Evolutionary conservation across 1,139 yeast genomes (phyloP), one percentile per base, ranked within the genome.

Genomic region (Lodderomyces beijingensis): DNA sequence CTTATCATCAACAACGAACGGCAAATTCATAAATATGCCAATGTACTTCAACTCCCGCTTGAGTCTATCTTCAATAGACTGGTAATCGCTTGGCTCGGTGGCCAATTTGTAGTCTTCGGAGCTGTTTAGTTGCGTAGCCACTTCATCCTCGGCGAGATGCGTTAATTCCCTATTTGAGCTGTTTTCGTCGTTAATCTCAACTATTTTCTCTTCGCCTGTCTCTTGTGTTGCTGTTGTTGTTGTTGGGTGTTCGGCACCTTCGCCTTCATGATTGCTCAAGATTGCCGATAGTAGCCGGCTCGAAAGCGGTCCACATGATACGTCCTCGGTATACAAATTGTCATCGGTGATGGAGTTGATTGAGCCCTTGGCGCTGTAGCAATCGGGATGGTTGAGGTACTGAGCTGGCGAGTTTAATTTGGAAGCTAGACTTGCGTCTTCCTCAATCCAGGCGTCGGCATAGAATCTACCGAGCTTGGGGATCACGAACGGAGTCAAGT

Each of bases 301-400:
- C 0, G 95, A 84, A 27, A 91, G 65, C 0, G 99, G 98, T 0
- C 99, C 99, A 53, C 95, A 84, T 0, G 95, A 82, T 1, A 89
- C 65, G 15, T 75, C 79, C 40, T 83, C 93, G 0, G 80, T 68
- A 41, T 83, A 93, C 35, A 89, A 57, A 2, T 62, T 58, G 4
- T 74, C 80, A 46, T 87, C 96, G 16, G 57, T 66, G 25, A 89
- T 45, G 15, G 66, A 67, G 16, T 72, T 78, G 1, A 79, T 65
- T 0, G 79, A 63, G 3, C 88, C 91, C 40, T 70, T 75, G 0
- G 95, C 80, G 26, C 70, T 62, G 32, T 76, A 70, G 2, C 72
- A 53, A 30, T 66, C 74, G 5, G 74, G 51, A 5, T 65, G 62
- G 31, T 64, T 67, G 28, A 55, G 62, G 35, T 49, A 58, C 4